A percentile compares a stretch with the other conserved stretches of the same genome.
Evolutionary conservation across 140 eudicot species (phyloP).

Genomic region (Ambrosia hybrid): DNA sequence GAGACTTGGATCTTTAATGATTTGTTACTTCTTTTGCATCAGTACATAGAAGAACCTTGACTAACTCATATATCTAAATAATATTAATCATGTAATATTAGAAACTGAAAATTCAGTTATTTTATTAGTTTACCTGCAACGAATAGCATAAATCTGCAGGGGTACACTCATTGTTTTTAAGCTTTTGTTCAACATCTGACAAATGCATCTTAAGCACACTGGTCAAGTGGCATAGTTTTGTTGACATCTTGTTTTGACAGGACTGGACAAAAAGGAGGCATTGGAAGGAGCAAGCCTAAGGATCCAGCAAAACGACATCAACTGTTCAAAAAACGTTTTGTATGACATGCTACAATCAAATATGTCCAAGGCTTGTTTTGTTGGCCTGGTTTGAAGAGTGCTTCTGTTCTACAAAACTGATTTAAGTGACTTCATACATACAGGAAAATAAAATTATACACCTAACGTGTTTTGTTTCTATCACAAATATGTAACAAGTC

Average conservation of each 20-base stretch:
- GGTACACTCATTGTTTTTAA: conserved; percentile 74
- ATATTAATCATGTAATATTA: neutral
- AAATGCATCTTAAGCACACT: neutral
- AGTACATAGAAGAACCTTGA: neutral
- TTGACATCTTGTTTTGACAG: conserved; percentile 31
- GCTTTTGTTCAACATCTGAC: conserved; percentile 73
- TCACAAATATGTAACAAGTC: conserved; percentile 1
- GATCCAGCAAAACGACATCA: conserved; percentile 78
- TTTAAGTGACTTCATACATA: neutral
- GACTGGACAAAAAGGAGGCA: conserved; percentile 51
- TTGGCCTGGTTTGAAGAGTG: conserved; percentile 13
- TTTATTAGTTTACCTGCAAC: conserved; percentile 57
- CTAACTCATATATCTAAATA: neutral
- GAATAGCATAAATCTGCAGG: conserved; percentile 98
- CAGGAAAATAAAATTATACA: conserved; percentile 6
- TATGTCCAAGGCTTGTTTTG: conserved; percentile 13
- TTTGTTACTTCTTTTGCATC: neutral
- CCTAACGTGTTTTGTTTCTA: neutral
- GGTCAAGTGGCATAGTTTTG: neutral
- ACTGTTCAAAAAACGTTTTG: conserved; percentile 78
- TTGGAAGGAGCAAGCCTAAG: conserved; percentile 67
- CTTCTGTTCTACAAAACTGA: conserved; percentile 1
- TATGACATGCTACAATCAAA: conserved; percentile 15
- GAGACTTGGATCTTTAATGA: neutral
- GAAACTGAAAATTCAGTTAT: neutral